Conservation (phyloP, 768 basidiomycete species). For the Phylloporus arenicola region DNA sequence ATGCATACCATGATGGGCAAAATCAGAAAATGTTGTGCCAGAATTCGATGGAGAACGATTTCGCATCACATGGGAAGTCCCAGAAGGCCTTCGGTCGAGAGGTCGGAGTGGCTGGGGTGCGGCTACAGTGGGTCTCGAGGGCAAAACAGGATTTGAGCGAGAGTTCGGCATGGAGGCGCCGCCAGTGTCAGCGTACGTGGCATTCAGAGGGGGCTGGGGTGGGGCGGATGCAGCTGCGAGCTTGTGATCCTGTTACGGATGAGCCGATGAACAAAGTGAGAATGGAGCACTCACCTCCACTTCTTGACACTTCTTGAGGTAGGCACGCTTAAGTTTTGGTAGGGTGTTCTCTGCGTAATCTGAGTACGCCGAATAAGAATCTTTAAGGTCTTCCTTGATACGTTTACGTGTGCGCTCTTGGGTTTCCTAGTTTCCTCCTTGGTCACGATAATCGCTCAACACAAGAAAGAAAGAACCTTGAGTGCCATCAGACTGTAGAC, state of each 20-base stretch:
- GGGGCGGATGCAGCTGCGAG: slow-evolving; percentile 34
- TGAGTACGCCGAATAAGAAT: slow-evolving; percentile 66
- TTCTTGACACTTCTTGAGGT: slow-evolving; percentile 81
- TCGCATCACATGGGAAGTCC: slow-evolving; percentile 45
- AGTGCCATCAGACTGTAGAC: slow-evolving; percentile 61
- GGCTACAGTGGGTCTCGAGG: slow-evolving; percentile 52
- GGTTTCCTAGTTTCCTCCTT: slow-evolving; percentile 52
- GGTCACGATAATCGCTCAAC: not conserved
- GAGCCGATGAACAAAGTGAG: slow-evolving; percentile 5
- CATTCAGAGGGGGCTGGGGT: slow-evolving; percentile 24
- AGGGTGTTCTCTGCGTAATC: slow-evolving; percentile 78
- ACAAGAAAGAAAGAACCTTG: slow-evolving; percentile 43
- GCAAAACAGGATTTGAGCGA: slow-evolving; percentile 42
- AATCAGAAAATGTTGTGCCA: slow-evolving; percentile 76
- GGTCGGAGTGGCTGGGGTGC: slow-evolving; percentile 72
- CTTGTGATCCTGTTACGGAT: slow-evolving; percentile 56
- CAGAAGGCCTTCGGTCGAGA: slow-evolving; percentile 69
- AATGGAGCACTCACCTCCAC: slow-evolving; percentile 56
- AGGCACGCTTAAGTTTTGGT: slow-evolving; percentile 74
- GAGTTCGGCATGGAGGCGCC: slow-evolving; percentile 31
- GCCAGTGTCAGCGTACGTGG: slow-evolving; percentile 31
- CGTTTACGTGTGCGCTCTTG: slow-evolving; percentile 90
- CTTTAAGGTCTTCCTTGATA: slow-evolving; percentile 87
- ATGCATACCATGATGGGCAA: slow-evolving; percentile 69
- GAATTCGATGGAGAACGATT: slow-evolving; percentile 80